Evolutionary conservation across 2,329 filamentous ascomycete genomes (phyloP), one percentile per base, ranked within the genome.

Genomic region (Catunica adiposa): DNA sequence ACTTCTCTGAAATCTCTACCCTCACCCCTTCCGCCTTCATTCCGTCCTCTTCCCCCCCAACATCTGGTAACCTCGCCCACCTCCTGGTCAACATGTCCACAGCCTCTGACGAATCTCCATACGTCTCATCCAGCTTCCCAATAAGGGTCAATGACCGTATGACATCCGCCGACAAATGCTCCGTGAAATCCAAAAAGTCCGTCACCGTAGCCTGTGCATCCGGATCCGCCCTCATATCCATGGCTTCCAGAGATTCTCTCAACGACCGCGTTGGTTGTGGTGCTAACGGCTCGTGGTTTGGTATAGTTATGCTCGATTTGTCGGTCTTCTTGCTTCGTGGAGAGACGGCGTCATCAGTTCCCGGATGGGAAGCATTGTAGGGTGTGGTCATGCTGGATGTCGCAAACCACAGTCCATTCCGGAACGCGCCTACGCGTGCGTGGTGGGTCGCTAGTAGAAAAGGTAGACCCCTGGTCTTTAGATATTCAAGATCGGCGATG

Each of bases 181-280:
- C 82, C 61, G 79, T 83, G 61, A 80, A 81, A 64, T 84, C 80
- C 65, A 84, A 76, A 64, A 83, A 84, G 66, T 84, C 80, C 58
- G 78, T 82, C 17, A 83, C 76, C n/a, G 80, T 83, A 5, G 81
- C 79, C 62, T 83, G 79, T 25, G 79, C 79, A 69, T 84, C 81
- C 4, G 80, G 80, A 60, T 84, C 80, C 54, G 74, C 72, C 61
- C 76, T 76, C 64, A 75, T 69, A 57, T 71, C 70, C 59, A 78
- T 69, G 1, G 72, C 66, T 56, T 68, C 68, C 56, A 74, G 67
- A 3, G 65, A 61, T 60, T 67, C 61, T 44, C 57, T 51, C 22
- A 62, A 47, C 5, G 62, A 58, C 26, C 56, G 55, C 9, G 40
- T 40, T 8, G 29, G 40, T 54, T 54, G 52, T 23, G 38, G 50